A percentile compares a stretch with the other conserved stretches of the same genome.
Conservation (phyloP, 257 asterid genomes). For the Przewalskia tangutica region DNA sequence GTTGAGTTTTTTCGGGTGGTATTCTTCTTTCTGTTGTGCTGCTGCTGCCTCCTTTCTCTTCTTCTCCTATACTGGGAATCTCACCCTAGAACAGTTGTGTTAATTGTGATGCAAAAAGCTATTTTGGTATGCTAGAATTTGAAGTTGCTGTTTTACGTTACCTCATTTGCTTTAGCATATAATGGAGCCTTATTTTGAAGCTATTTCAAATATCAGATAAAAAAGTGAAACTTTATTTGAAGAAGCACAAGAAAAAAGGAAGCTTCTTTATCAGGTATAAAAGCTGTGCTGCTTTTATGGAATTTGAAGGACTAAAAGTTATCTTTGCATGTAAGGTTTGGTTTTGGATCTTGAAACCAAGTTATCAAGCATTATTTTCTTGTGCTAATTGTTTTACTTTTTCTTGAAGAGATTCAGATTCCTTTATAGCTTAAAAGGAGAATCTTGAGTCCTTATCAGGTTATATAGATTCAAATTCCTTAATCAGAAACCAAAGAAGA, state of each 20-base stretch:
- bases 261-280: constrained; percentile 8
- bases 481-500: background rate
- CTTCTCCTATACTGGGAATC: constrained; percentile 22
- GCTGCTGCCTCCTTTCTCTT: constrained; percentile 29
- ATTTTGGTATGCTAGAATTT: background rate
- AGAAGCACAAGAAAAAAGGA: constrained; percentile 37
- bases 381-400: constrained; percentile 10
- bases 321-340: constrained; percentile 46
- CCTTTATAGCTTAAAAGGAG: background rate
- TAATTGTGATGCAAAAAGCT: background rate
- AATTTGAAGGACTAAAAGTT: constrained; percentile 17
- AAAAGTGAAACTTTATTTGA: constrained; percentile 4
- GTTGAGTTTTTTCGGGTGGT: constrained; percentile 33
- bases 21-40: constrained; percentile 23
- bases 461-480: background rate
- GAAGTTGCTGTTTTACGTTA: constrained; percentile 3
- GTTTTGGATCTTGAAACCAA: constrained; percentile 36
- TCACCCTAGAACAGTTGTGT: constrained; percentile 21
- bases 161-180: constrained; percentile 57
- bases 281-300: constrained; percentile 12
- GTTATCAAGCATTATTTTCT: constrained; percentile 44
- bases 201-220: constrained; percentile 8
- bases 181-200: constrained; percentile 7
- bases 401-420: background rate
- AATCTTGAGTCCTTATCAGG: background rate